These are phyloP conservation scores for Erigeron canadensis DNA, from an alignment of 129 eudicot genomes.

Conservation along the genomic window DNA sequence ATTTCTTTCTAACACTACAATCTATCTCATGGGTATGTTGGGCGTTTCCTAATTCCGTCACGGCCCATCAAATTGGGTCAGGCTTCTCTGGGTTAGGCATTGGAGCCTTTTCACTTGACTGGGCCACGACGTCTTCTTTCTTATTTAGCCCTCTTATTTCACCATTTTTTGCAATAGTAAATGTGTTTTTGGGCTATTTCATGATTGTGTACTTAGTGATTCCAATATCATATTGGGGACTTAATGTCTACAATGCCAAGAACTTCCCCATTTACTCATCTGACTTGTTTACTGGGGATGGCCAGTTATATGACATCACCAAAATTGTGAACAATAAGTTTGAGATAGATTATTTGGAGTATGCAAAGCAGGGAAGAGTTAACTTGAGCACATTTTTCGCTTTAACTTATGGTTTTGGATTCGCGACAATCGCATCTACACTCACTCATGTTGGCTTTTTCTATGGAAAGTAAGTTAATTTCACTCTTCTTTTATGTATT, in stretches of 20 bases:
- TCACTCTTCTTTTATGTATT: no score
- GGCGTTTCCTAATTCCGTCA: slow-evolving; percentile 60
- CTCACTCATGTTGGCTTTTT: slow-evolving; percentile 64
- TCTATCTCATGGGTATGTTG: slow-evolving; percentile 65
- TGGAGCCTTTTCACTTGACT: slow-evolving; percentile 62
- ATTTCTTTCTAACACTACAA: slow-evolving; percentile 49
- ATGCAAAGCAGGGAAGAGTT: slow-evolving; percentile 47
- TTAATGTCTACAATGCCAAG: slow-evolving; percentile 54
- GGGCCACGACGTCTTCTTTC: slow-evolving; percentile 59
- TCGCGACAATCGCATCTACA: slow-evolving; percentile 69
- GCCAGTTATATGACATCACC: slow-evolving; percentile 46
- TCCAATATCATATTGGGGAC: slow-evolving; percentile 63
- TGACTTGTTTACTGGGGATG: slow-evolving; percentile 43
- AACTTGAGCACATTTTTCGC: slow-evolving; percentile 63
- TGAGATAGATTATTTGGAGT: slow-evolving; percentile 47
- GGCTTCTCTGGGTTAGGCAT: slow-evolving; percentile 63
- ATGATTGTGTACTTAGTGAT: slow-evolving; percentile 45
- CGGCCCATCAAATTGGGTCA: slow-evolving; percentile 76
- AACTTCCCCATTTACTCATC: slow-evolving; percentile 54
- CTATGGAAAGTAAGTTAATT: slow-evolving; percentile 56
- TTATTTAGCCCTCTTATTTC: slow-evolving; percentile 60
- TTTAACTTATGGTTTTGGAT: slow-evolving; percentile 64
- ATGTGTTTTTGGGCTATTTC: slow-evolving; percentile 55
- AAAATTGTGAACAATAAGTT: slow-evolving; percentile 46
- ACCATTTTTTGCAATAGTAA: slow-evolving; percentile 69